phyloP scores from a whole-genome alignment of 2,329 filamentous ascomycete species.

The Arthrobotrys entomopaga region DNA sequence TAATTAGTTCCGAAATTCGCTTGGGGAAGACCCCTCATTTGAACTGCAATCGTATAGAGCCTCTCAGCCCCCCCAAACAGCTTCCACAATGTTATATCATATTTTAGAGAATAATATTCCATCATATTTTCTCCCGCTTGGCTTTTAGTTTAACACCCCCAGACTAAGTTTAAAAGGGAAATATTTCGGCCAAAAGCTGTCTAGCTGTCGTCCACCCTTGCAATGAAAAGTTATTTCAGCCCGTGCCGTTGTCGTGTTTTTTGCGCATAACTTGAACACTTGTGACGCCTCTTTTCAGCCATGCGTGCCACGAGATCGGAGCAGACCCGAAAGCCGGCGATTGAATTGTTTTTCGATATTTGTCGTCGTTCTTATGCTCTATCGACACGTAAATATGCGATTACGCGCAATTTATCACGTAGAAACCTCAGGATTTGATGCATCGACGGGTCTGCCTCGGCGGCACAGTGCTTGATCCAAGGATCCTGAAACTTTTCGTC shows the following conservation, averaged over 20 bases:
- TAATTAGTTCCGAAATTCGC: background rate
- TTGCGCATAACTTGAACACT: slow-evolving; percentile 7
- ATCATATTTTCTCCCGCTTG: background rate
- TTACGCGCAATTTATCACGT: too few relatives aligned
- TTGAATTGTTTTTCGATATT: background rate
- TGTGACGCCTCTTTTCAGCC: slow-evolving; percentile 29
- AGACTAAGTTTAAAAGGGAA: background rate
- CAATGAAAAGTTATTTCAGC: slow-evolving; percentile 13
- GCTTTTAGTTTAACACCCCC: background rate
- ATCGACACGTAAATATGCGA: background rate
- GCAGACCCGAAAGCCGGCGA: slow-evolving; percentile 13
- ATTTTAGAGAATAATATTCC: slow-evolving; percentile 2
- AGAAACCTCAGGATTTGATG: background rate
- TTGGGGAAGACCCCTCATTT: slow-evolving; percentile 22
- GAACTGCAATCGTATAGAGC: background rate
- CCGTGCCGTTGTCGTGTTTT: background rate
- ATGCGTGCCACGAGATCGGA: background rate
- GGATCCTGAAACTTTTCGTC: background rate
- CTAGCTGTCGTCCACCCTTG: too few relatives aligned
- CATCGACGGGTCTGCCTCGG: background rate
- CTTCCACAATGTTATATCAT: slow-evolving; percentile 13
- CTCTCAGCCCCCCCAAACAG: slow-evolving; percentile 1
- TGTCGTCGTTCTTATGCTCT: background rate
- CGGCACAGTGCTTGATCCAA: background rate
- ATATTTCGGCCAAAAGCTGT: background rate